Base-by-base conservation (phyloP, 2,329 filamentous ascomycete genomes). In the Sodiomyces alkalinus region DNA sequence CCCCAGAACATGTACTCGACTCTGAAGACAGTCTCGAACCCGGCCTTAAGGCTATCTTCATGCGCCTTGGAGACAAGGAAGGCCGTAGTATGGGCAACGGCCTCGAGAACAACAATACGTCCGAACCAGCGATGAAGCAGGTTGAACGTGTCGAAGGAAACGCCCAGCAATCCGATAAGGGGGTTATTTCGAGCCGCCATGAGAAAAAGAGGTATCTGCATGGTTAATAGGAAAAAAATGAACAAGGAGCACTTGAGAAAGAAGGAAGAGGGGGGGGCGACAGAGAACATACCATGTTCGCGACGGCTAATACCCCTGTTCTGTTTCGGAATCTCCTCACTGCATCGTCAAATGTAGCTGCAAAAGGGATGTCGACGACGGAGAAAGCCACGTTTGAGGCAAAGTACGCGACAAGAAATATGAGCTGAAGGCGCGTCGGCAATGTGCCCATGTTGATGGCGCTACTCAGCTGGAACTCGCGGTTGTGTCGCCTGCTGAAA, bases 131-230 rank as follows among this genome's bases (percentile, higher is more conserved):
- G 69, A 52, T 87, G 80, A 33, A 86, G 60, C 35, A 87, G 54
- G 55, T 86, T 87, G 62, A 80, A 85, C 1, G 77, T 82, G 49
- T 87, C 80, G 49, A 85, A 87, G 4, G 76, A 80, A 38, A 86
- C 73, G 35, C 73, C 72, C 29, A 81, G 62, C 39, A 79, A 58
- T 35, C 61, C 60, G 45, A 86, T 82, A 38, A 87, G 60, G 14
- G 78, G 78, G 53, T 86, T 86, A 56, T 85, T 86, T 41, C 80
- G 66, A 22, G 75, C 74, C 26, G 78, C 76, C 48, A 85, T 61
- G 27, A 85, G 50, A 52, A 85, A 79, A 4, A 86, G 58, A 2
- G 80, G 80, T 26, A 74, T 56, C 55, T 58, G 29, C 7, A n/a
- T n/a, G n/a, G 13, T 7, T 16, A 10, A 13, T 13, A 28, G 11